phyloP scores from a whole-genome alignment of 495 filamentous ascomycete species.

The Penicillium robsamsonii region DNA sequence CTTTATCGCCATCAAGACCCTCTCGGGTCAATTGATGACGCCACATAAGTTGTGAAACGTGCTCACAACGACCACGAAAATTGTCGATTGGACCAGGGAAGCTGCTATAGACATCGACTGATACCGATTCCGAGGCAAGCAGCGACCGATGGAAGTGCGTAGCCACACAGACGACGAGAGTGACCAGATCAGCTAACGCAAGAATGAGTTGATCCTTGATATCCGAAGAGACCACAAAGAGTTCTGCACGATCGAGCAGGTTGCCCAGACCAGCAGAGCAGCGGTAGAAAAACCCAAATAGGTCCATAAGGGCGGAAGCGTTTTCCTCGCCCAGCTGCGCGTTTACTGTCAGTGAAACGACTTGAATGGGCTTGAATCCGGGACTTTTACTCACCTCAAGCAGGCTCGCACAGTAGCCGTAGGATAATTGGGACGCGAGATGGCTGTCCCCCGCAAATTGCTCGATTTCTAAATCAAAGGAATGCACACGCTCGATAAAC shows the following conservation, averaged over 20 bases:
- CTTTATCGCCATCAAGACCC: not conserved
- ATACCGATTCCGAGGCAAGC: not conserved
- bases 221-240: not conserved
- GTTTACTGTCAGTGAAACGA: not conserved
- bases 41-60: not conserved
- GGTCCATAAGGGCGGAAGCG: not conserved
- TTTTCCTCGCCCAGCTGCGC: not conserved
- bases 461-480: not conserved
- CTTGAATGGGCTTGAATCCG: not conserved
- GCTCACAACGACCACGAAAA: not conserved
- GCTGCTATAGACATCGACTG: not conserved
- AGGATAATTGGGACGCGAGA: not conserved
- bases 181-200: not conserved
- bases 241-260: not conserved
- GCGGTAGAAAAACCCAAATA: not conserved
- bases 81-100: not conserved
- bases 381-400: not conserved
- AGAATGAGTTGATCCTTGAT: not conserved
- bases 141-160: not conserved
- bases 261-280: not conserved
- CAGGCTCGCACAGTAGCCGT: not conserved
- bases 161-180: not conserved
- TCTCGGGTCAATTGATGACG: not conserved
- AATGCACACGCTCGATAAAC: not conserved
- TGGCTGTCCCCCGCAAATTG: not conserved